Evolutionary conservation across 2,329 filamentous ascomycete genomes (phyloP).

Genomic region (Ascochyta pisi): DNA sequence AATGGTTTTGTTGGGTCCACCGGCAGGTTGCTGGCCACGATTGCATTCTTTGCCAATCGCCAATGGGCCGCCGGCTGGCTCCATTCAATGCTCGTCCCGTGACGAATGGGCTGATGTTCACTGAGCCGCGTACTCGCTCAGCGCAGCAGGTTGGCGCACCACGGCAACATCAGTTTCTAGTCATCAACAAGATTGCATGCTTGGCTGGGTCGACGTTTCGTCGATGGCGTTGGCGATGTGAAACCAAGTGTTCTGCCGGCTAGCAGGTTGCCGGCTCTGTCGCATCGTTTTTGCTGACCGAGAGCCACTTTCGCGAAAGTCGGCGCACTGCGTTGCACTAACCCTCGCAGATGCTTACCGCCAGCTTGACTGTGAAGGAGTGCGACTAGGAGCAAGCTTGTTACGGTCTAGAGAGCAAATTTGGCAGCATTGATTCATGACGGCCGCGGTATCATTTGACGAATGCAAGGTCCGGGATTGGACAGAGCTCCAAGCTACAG

Average conservation of each 20-base stretch:
- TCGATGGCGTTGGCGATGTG: background rate
- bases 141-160: constrained; percentile 1
- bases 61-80: constrained; percentile 13
- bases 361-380: constrained; percentile 11
- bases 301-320: constrained; percentile 7
- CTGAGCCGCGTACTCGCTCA: constrained; percentile 5
- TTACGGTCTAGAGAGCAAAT: constrained; percentile 18
- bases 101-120: constrained; percentile 17
- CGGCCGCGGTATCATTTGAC: constrained; percentile 21
- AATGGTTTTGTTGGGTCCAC: constrained; percentile 1
- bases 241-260: constrained; percentile 2
- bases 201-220: background rate
- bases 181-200: background rate
- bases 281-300: constrained; percentile 1
- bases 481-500: constrained; percentile 16
- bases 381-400: constrained; percentile 19
- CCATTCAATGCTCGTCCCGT: constrained; percentile 11
- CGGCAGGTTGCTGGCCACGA: constrained; percentile 2
- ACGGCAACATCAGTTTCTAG: background rate
- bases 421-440: constrained; percentile 21
- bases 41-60: constrained; percentile 12
- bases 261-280: background rate
- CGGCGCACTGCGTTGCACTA: constrained; percentile 17
- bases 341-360: constrained; percentile 15
- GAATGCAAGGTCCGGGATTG: constrained; percentile 18